Conservation (phyloP, 1,284 basidiomycete genomes). For the Boletus sp. region DNA sequence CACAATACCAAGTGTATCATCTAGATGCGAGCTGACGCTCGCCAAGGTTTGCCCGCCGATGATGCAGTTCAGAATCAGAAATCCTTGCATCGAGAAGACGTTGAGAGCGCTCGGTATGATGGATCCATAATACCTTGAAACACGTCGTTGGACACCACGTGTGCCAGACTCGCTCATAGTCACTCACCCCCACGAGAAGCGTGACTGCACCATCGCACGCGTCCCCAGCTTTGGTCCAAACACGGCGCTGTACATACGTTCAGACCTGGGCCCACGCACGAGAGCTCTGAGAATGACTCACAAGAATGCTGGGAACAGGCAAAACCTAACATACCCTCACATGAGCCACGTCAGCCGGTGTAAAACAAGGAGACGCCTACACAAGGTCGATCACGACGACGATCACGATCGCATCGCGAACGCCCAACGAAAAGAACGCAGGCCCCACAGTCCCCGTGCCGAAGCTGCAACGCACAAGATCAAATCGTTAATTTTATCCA, state of each 20-base stretch:
- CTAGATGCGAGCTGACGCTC: slow-evolving; percentile 48
- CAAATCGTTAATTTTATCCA: not conserved
- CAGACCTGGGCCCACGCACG: not conserved
- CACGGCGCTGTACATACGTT: slow-evolving; percentile 39
- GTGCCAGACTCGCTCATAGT: not conserved
- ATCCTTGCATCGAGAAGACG: slow-evolving; percentile 61
- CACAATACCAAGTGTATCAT: slow-evolving; percentile 67
- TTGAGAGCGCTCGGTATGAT: slow-evolving; percentile 64
- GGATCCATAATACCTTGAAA: slow-evolving; percentile 54
- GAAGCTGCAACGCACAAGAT: slow-evolving; percentile 33
- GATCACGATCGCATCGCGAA: slow-evolving; percentile 49
- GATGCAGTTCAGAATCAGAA: slow-evolving; percentile 69
- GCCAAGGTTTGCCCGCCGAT: slow-evolving; percentile 72
- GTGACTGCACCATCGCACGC: slow-evolving; percentile 58
- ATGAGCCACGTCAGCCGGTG: not conserved
- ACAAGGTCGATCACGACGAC: slow-evolving; percentile 53
- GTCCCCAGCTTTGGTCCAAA: slow-evolving; percentile 61
- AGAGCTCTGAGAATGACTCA: slow-evolving; percentile 30
- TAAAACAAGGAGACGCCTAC: slow-evolving; percentile 33
- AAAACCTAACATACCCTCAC: slow-evolving; percentile 17
- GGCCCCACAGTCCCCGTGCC: slow-evolving; percentile 58
- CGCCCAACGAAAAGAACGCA: slow-evolving; percentile 52
- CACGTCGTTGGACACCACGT: not conserved
- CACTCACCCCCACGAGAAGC: slow-evolving; percentile 51
- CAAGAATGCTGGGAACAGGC: slow-evolving; percentile 51